phyloP scores from a whole-genome alignment of 2,329 filamentous ascomycete species.

The Aureobasidium sp. region DNA sequence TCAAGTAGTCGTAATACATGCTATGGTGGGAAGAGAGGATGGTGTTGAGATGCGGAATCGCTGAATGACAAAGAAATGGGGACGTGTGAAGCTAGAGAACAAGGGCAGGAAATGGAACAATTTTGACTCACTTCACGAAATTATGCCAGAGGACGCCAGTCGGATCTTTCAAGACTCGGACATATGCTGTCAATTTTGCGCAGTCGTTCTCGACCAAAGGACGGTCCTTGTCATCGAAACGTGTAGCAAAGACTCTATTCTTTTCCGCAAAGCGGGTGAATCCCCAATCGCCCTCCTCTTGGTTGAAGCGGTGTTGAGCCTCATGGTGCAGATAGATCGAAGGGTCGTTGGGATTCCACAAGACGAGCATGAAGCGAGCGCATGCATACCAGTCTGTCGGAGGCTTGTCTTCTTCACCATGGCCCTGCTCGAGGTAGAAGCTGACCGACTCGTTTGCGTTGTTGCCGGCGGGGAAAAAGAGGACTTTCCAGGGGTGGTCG shows the following conservation, averaged over 20 bases:
- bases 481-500: slow-evolving; percentile 85
- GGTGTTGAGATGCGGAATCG: background rate
- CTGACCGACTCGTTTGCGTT: slow-evolving; percentile 81
- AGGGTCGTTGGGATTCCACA: slow-evolving; percentile 94
- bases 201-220: slow-evolving; percentile 71
- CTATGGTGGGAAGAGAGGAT: background rate
- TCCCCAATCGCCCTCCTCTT: slow-evolving; percentile 95
- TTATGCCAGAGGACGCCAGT: slow-evolving; percentile 88
- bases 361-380: slow-evolving; percentile 86
- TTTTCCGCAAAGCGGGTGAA: slow-evolving; percentile 96
- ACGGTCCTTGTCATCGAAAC: slow-evolving; percentile 62
- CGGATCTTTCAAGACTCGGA: slow-evolving; percentile 76
- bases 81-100: background rate
- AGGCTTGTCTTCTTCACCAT: slow-evolving; percentile 57
- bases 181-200: slow-evolving; percentile 75
- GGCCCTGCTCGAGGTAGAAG: slow-evolving; percentile 94
- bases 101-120: background rate
- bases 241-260: slow-evolving; percentile 70
- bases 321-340: slow-evolving; percentile 66
- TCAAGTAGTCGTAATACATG: background rate
- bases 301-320: slow-evolving; percentile 93
- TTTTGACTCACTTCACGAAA: slow-evolving; percentile 59
- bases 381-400: slow-evolving; percentile 96
- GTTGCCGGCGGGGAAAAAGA: slow-evolving; percentile 94
- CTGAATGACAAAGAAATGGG: background rate